Base-by-base conservation (phyloP, 768 basidiomycete species). In the Russula sp. region DNA sequence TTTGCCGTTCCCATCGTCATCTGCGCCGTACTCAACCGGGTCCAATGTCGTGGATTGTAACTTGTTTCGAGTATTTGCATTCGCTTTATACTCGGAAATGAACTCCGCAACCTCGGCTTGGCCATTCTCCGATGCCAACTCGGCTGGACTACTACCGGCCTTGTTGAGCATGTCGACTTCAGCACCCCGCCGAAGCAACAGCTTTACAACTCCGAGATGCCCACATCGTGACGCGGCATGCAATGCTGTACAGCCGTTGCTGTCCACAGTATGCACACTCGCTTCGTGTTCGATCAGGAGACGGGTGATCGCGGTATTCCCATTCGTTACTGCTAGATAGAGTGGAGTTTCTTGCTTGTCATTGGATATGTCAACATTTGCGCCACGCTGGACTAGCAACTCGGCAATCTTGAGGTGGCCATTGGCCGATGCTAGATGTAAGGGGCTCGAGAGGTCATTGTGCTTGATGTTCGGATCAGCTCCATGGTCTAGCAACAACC, bases 241-340 rank as follows among this genome's bases (percentile, higher is more conserved):
- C 51, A 65, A 30, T 3, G 20, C 18, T 5, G 52, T 64, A 22
- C 40, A 30, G 59, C 64, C 63, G 0, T 24, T 30, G n/a, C 24
- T 30, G 28, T 61, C 42, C 0, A 20, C 13, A 0, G 42, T 13
- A 8, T 61, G 24, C 18, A 61, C 3, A 36, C 38, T 30, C 26
- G 59, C 59, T 38, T 34, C 63, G 4, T 32, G 51, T 9, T 61
- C 59, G 34, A 64, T 38, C 16, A 63, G 14, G 14, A 48, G 11
- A 32, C 38, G 55, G 5, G 26, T 49, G 24, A 34, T 14, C 6
- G 51, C 46, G 28, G 16, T 18, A 2, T 51, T 24, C 51, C 63
- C 63, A 9, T 36, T 18, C 10, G 18, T 2, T 20, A 52, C 26
- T 28, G 58, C 50, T 24, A 1, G 26, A 22, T 46, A 18, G 0